Evolutionary conservation across 2,329 filamentous ascomycete species (phyloP).

Genomic region (Exophiala bonariae): DNA sequence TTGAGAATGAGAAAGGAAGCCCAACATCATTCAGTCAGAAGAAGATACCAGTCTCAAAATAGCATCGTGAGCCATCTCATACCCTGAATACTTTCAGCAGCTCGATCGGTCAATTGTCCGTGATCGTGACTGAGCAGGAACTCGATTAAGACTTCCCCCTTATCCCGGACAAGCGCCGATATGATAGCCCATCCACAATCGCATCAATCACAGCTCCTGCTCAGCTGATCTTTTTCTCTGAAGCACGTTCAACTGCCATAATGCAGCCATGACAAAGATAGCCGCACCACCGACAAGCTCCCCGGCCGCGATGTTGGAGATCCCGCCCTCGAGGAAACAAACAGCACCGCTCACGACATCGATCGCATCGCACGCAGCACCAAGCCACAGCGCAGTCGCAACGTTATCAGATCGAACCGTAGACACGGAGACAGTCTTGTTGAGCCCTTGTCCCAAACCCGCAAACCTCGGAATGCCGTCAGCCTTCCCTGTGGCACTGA

Average conservation of each 20-base stretch:
- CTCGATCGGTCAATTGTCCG: no score
- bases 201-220: not conserved
- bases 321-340: constrained; percentile 1
- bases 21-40: no score
- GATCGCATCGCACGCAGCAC: constrained; percentile 5
- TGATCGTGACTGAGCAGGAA: no score
- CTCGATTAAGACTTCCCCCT: no score
- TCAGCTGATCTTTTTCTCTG: not conserved
- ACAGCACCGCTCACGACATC: constrained; percentile 7
- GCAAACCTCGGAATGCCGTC: not conserved
- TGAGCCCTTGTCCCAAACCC: not conserved
- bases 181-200: no score
- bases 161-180: no score
- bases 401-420: not conserved
- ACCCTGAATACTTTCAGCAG: no score
- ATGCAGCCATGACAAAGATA: not conserved
- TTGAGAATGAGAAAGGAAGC: no score
- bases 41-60: no score
- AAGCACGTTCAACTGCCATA: not conserved
- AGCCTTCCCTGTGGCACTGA: not conserved
- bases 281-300: not conserved
- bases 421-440: not conserved
- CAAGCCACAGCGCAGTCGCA: constrained; percentile 11
- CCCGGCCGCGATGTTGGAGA: constrained; percentile 1
- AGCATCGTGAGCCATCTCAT: no score